Conservation (phyloP, 495 filamentous ascomycete species). For the Pseudotulostoma volvatum region DNA sequence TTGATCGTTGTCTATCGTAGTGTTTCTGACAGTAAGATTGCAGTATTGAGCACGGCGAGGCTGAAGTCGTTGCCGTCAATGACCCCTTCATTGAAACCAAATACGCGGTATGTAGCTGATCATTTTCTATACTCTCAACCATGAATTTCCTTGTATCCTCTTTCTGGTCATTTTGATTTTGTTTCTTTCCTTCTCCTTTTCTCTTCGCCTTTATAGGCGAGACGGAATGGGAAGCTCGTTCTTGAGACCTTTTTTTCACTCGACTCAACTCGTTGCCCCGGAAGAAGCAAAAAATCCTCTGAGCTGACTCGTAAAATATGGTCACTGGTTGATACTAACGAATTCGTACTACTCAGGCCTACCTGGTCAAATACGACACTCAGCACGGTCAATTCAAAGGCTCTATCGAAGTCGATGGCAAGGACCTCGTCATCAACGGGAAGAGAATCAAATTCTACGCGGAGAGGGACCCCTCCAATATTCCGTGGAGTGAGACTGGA, state of each 20-base stretch:
- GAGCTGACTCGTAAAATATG: too few relatives aligned
- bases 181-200: too few relatives aligned
- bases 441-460: slow-evolving; percentile 93
- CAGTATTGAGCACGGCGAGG: slow-evolving; percentile 68
- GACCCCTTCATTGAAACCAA: slow-evolving; percentile 97
- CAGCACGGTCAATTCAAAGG: slow-evolving; percentile 96
- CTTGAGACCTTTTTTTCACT: too few relatives aligned
- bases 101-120: slow-evolving; percentile 78
- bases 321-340: too few relatives aligned
- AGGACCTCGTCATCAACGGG: slow-evolving; percentile 78
- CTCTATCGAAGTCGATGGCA: slow-evolving; percentile 52
- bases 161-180: too few relatives aligned
- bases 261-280: too few relatives aligned
- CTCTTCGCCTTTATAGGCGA: too few relatives aligned
- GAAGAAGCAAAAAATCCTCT: neutral
- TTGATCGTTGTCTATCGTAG: slow-evolving; percentile 15
- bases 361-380: slow-evolving; percentile 99
- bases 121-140: too few relatives aligned
- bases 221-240: too few relatives aligned
- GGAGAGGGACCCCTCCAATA: slow-evolving; percentile 77
- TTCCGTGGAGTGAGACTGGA: slow-evolving; percentile 80
- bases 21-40: slow-evolving; percentile 15
- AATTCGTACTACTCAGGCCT: slow-evolving; percentile 49
- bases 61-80: slow-evolving; percentile 91
- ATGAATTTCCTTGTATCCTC: too few relatives aligned